Evolutionary conservation across 1,284 basidiomycete genomes (phyloP).

Genomic region (Coniophora puteana): DNA sequence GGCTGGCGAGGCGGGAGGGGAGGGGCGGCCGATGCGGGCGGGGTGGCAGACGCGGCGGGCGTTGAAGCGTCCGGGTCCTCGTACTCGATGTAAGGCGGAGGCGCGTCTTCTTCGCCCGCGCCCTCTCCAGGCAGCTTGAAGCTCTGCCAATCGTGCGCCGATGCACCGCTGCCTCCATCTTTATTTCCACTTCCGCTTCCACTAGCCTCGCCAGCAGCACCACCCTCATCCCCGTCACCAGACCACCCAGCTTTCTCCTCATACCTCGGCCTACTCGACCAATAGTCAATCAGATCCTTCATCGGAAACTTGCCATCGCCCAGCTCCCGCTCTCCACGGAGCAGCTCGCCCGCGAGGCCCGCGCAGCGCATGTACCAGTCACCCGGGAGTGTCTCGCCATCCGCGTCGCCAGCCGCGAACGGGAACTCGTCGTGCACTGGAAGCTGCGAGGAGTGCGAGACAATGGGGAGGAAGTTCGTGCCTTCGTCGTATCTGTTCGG

Average conservation of each 20-base stretch:
- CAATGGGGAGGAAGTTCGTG: slow-evolving; percentile 69
- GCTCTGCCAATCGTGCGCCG: too few relatives aligned
- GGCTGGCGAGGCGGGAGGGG: too few relatives aligned
- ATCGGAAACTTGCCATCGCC: slow-evolving; percentile 63
- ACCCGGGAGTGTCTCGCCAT: slow-evolving; percentile 65
- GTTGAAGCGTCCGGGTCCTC: too few relatives aligned
- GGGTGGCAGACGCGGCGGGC: too few relatives aligned
- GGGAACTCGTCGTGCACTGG: slow-evolving; percentile 52
- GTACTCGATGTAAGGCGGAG: too few relatives aligned
- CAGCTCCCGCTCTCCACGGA: slow-evolving; percentile 58
- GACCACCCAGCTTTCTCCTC: slow-evolving; percentile 34
- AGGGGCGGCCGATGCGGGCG: too few relatives aligned
- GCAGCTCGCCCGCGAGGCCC: slow-evolving; percentile 64
- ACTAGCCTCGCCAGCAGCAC: slow-evolving; percentile 55
- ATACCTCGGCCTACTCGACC: slow-evolving; percentile 57
- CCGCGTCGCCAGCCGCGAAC: slow-evolving; percentile 68
- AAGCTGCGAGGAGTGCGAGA: slow-evolving; percentile 50
- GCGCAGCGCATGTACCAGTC: slow-evolving; percentile 83
- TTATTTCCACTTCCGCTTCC: slow-evolving; percentile 37
- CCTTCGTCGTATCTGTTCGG: slow-evolving; percentile 69
- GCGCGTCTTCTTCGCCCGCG: too few relatives aligned
- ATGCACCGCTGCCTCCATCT: too few relatives aligned
- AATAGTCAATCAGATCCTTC: slow-evolving; percentile 73
- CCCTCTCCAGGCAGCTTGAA: too few relatives aligned
- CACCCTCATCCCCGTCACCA: slow-evolving; percentile 13